Percentiles rank a stretch among this genome's conserved stretches.
Evolutionary conservation across 75 land plant species (phyloP).

Genomic region (Selaginella moellendorffii): DNA sequence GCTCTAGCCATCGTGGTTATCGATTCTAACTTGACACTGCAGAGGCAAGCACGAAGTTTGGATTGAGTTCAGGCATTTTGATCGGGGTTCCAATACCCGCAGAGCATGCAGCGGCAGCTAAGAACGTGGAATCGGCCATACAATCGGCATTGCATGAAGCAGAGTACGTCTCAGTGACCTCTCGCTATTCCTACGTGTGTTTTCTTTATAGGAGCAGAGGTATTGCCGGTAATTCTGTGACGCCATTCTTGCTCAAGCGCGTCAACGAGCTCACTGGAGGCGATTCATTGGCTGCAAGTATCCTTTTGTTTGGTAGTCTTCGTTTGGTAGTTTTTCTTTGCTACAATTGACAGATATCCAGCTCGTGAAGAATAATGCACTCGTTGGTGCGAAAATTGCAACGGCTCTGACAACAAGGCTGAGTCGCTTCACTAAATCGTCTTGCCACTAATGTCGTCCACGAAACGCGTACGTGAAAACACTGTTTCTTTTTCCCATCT

Average conservation of each 20-base stretch:
- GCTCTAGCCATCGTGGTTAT: conserved; percentile 8
- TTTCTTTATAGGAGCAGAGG: conserved; percentile 33
- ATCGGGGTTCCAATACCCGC: conserved; percentile 85
- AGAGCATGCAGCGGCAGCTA: conserved; percentile 59
- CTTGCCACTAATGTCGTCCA: too few species aligned
- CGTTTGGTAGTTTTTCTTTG: background rate
- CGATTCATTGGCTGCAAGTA: conserved; percentile 79
- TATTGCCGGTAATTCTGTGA: conserved; percentile 59
- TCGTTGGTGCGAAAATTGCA: conserved; percentile 66
- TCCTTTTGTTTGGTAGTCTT: conserved; percentile 52
- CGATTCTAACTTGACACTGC: conserved; percentile 8
- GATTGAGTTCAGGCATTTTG: conserved; percentile 52
- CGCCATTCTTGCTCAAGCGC: conserved; percentile 69
- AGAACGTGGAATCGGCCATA: conserved; percentile 67
- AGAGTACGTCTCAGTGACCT: conserved; percentile 25
- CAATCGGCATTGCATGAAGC: conserved; percentile 59
- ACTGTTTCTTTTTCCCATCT: too few species aligned
- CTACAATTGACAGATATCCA: conserved; percentile 42
- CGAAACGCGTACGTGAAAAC: too few species aligned
- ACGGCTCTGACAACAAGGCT: conserved; percentile 25
- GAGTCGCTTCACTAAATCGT: too few species aligned
- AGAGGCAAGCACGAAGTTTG: conserved; percentile 53
- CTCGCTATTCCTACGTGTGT: too few species aligned
- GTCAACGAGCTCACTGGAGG: conserved; percentile 87
- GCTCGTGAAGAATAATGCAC: conserved; percentile 77